phyloP scores from a whole-genome alignment of 2,329 filamentous ascomycete species.

The Saccharata proteae region DNA sequence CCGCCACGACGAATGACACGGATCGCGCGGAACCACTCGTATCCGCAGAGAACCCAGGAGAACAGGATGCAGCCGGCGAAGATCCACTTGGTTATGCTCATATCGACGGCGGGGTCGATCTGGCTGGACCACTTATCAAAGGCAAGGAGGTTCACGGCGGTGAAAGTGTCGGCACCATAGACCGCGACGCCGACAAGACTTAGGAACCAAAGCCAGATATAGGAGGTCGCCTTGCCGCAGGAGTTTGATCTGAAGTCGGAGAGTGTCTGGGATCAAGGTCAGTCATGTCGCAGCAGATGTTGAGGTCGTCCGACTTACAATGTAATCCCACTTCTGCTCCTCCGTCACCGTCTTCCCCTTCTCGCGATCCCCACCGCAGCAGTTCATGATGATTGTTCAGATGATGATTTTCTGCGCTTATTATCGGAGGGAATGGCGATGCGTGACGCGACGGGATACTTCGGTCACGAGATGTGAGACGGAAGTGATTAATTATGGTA shows the following conservation, averaged over 20 bases:
- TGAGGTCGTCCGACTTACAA: slow-evolving; percentile 44
- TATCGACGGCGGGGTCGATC: slow-evolving; percentile 64
- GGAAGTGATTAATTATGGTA: too few relatives aligned
- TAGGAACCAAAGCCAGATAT: slow-evolving; percentile 73
- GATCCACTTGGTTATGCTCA: slow-evolving; percentile 82
- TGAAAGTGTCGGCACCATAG: slow-evolving; percentile 85
- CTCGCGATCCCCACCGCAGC: slow-evolving; percentile 13
- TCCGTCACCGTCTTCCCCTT: slow-evolving; percentile 30
- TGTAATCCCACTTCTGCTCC: slow-evolving; percentile 70
- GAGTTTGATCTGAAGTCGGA: slow-evolving; percentile 74
- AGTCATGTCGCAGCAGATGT: slow-evolving; percentile 10
- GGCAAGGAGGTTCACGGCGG: slow-evolving; percentile 76
- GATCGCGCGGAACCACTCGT: slow-evolving; percentile 67
- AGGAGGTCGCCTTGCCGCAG: slow-evolving; percentile 66
- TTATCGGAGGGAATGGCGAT: too few relatives aligned
- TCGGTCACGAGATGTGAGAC: too few relatives aligned
- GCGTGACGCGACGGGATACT: too few relatives aligned
- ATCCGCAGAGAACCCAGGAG: slow-evolving; percentile 70
- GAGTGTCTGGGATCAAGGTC: slow-evolving; percentile 27
- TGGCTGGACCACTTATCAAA: slow-evolving; percentile 84
- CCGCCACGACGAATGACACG: slow-evolving; percentile 74
- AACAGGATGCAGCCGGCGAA: slow-evolving; percentile 87
- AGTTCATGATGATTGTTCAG: slow-evolving; percentile 9
- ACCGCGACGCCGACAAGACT: slow-evolving; percentile 69
- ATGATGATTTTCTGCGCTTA: too few relatives aligned